phyloP scores from a whole-genome alignment of 768 basidiomycete species.

The Pisolithus tinctorius region DNA sequence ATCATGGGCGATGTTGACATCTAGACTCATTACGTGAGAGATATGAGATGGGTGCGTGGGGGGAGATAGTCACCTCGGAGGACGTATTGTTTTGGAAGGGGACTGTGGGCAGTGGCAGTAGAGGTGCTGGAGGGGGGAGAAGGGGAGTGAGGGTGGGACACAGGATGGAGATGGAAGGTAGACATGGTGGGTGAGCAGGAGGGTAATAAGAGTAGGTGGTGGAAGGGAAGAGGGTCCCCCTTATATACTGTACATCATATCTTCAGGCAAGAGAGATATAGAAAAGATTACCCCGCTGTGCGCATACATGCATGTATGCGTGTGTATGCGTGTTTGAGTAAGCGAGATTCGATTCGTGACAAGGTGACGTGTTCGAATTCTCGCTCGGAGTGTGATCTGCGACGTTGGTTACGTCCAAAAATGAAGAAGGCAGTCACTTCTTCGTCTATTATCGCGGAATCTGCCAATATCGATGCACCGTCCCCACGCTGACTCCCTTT shows the following conservation, averaged over 20 bases:
- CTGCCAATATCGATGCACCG: too few species aligned
- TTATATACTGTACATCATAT: neutral
- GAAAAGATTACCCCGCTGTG: too few species aligned
- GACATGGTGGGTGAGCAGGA: slow-evolving; percentile 34
- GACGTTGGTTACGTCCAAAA: neutral
- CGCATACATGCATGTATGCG: too few species aligned
- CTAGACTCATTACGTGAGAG: slow-evolving; percentile 26
- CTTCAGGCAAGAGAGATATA: too few species aligned
- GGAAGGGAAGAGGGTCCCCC: neutral
- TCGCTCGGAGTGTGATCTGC: neutral
- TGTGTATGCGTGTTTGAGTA: too few species aligned
- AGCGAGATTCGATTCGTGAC: neutral
- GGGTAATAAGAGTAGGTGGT: slow-evolving; percentile 13
- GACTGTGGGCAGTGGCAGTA: slow-evolving; percentile 37
- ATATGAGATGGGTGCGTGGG: neutral
- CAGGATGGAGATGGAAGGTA: slow-evolving; percentile 52
- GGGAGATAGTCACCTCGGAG: slow-evolving; percentile 41
- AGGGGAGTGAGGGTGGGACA: slow-evolving; percentile 35
- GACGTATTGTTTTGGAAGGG: slow-evolving; percentile 1
- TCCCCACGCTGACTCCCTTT: too few species aligned
- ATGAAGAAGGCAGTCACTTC: neutral
- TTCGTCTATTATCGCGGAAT: too few species aligned
- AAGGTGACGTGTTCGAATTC: neutral
- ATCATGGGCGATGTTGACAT: slow-evolving; percentile 56
- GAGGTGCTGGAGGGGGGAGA: slow-evolving; percentile 50